Evolutionary conservation across 257 asterid genomes (phyloP).

Genomic region (Solanum virginianum): DNA sequence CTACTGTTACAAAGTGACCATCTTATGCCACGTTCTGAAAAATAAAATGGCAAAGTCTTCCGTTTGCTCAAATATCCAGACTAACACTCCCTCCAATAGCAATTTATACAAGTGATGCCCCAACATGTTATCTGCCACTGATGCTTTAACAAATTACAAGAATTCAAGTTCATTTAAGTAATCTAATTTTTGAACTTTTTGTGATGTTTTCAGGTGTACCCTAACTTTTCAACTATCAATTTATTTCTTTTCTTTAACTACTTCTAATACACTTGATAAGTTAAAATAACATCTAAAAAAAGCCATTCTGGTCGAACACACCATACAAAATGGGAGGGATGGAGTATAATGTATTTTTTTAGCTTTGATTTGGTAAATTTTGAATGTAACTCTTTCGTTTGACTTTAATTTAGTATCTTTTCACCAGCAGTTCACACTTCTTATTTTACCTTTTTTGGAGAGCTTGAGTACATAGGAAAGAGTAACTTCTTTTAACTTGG

Average conservation of each 20-base stretch:
- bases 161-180: neutral
- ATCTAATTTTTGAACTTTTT: neutral
- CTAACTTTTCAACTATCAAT: neutral
- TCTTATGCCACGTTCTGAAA: neutral
- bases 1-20: neutral
- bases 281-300: neutral
- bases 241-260: neutral
- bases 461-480: neutral
- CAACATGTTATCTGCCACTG: neutral
- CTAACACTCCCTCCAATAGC: neutral
- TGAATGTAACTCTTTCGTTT: neutral
- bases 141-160: neutral
- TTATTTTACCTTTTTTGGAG: neutral
- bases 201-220: neutral
- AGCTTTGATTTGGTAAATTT: neutral
- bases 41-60: neutral
- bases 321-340: neutral
- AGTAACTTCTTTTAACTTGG: neutral
- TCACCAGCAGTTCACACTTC: neutral
- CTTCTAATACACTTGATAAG: neutral
- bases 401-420: neutral
- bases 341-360: neutral
- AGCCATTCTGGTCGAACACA: neutral
- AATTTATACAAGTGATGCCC: neutral
- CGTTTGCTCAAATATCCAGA: neutral